Conservation (phyloP, 192 early-diverging fungal genomes). For the Coemansia nantahalensis region DNA sequence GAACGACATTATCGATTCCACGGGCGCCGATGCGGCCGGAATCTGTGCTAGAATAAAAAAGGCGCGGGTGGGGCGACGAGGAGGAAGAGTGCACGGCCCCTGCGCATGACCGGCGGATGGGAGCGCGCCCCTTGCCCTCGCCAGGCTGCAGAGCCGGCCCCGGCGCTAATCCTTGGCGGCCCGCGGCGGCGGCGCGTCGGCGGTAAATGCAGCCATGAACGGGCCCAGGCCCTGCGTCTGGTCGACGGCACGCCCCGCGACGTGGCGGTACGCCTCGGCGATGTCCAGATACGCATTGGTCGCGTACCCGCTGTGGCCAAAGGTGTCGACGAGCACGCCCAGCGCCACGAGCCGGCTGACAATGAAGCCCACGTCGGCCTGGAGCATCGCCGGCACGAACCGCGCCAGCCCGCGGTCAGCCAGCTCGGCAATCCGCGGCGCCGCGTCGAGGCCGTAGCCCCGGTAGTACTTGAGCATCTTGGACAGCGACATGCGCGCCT, state of each 20-base stretch:
- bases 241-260: slow-evolving; percentile 15
- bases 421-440: slow-evolving; percentile 26
- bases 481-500: slow-evolving; percentile 31
- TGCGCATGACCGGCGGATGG: too few relatives aligned
- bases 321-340: slow-evolving; percentile 59
- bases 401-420: slow-evolving; percentile 12
- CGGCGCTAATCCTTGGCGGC: too few relatives aligned
- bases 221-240: slow-evolving; percentile 26
- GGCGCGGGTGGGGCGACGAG: background rate
- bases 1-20: too few relatives aligned
- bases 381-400: slow-evolving; percentile 9
- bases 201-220: slow-evolving; percentile 21
- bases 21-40: too few relatives aligned
- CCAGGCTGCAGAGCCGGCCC: background rate
- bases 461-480: slow-evolving; percentile 32
- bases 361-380: slow-evolving; percentile 57
- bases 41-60: background rate
- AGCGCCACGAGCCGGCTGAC: slow-evolving; percentile 54
- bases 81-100: background rate
- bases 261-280: slow-evolving; percentile 8
- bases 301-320: slow-evolving; percentile 60
- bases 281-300: slow-evolving; percentile 58
- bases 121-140: too few relatives aligned
- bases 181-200: slow-evolving; percentile 2
- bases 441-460: slow-evolving; percentile 22